Evolutionary conservation across 1,284 basidiomycete genomes (phyloP), one percentile per base, ranked within the genome.

Genomic region (Irpex rosettiformis): DNA sequence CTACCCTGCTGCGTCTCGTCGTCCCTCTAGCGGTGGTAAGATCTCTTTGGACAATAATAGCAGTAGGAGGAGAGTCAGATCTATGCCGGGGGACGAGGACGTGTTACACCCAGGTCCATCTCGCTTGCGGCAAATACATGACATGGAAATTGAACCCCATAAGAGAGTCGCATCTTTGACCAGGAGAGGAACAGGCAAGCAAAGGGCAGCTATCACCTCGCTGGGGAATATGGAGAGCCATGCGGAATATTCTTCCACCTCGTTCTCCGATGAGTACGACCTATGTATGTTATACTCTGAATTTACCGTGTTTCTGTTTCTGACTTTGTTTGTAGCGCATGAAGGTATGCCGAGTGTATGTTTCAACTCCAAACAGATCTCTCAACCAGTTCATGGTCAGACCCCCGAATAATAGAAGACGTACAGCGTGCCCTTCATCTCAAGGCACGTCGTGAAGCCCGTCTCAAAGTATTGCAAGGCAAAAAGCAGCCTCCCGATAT

Each of bases 261-360:
- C 76, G 21, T 82, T 86, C 69, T 84, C 84, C 0, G 83, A 90
- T 62, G 88, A 90, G 70, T 90, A 88, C 67, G 85, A 89, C 66
- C 73, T 89, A 58, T 82, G 88, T 90, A 69, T 75, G 86, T 79
- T 25, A 27, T 29, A 58, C 63, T 33, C 56, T 33, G 30, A 22
- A 16, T 42, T 55, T 24, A n/a, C n/a, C 55, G 18, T 2, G 21
- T 59, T 40, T 55, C 30, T 55, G 40, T 30, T 27, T 33, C 55
- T 25, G 16, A 49, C 58, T 49, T 48, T 54, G 28, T 30, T 18
- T 29, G 22, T 61, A 88, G 86, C 88, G 53, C 84, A 85, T 57
- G 85, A 89, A 80, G 87, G 87, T n/a, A n/a, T n/a, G n/a, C n/a
- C n/a, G n/a, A n/a, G n/a, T n/a, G n/a, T n/a, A n/a, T n/a, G n/a